Conservation (phyloP, 2,329 filamentous ascomycete genomes). For the Mariannaea elegans region DNA sequence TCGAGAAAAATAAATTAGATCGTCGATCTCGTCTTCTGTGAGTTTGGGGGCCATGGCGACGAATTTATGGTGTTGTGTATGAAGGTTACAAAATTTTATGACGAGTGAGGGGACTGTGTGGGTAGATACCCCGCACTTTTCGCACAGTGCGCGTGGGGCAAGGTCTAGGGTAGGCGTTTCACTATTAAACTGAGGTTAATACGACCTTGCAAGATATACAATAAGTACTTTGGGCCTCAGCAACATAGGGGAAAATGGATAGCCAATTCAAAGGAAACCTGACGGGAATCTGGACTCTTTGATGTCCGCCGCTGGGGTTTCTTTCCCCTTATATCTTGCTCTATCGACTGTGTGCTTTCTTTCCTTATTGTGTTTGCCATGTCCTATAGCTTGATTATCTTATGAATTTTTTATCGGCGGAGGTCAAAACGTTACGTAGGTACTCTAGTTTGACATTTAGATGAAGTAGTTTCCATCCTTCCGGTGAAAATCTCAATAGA, state of each 20-base stretch:
- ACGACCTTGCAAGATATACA: background rate
- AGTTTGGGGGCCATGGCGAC: constrained; percentile 61
- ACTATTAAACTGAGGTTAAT: too few relatives aligned
- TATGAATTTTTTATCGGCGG: too few relatives aligned
- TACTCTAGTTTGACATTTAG: too few relatives aligned
- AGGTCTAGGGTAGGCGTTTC: constrained; percentile 34
- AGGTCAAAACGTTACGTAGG: too few relatives aligned
- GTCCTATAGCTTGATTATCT: too few relatives aligned
- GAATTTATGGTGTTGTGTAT: constrained; percentile 22
- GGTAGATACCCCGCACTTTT: constrained; percentile 44
- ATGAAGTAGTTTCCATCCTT: too few relatives aligned
- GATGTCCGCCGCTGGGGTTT: too few relatives aligned
- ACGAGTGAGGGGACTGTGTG: constrained; percentile 52
- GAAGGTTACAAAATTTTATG: constrained; percentile 43
- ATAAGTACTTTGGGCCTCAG: background rate
- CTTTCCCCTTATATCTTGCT: too few relatives aligned
- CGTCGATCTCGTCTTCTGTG: constrained; percentile 84
- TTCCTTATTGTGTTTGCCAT: too few relatives aligned
- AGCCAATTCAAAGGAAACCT: too few relatives aligned
- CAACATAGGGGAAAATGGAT: too few relatives aligned
- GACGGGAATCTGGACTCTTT: background rate
- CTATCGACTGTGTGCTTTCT: too few relatives aligned
- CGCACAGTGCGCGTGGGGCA: constrained; percentile 43
- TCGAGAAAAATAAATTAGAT: constrained; percentile 88
- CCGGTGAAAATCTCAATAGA: background rate